Percentiles rank a stretch among this genome's conserved stretches.
phyloP scores from a whole-genome alignment of 1,139 yeast genomes.

The Yueomyces sp. region DNA sequence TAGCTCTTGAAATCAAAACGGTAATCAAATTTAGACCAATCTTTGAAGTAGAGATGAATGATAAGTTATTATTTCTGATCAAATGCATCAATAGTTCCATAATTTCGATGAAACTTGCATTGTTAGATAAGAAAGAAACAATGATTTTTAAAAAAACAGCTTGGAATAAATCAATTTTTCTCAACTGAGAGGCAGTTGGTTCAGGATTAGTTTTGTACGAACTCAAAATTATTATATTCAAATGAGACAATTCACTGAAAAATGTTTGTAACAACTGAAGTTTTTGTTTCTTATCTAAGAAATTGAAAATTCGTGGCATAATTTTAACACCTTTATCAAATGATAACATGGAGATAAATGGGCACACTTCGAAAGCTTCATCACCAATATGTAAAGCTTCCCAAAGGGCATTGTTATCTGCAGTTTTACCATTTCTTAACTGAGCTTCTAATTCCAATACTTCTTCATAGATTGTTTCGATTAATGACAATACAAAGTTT shows the following conservation, averaged over 20 bases:
- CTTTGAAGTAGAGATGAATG: constrained; percentile 69
- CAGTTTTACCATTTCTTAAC: constrained; percentile 52
- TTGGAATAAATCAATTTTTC: constrained; percentile 69
- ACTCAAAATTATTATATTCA: constrained; percentile 68
- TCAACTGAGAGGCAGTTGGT: constrained; percentile 40
- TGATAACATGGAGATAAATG: constrained; percentile 73
- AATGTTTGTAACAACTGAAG: constrained; percentile 67
- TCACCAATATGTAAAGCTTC: constrained; percentile 59
- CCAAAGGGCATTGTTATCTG: constrained; percentile 58
- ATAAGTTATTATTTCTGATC: constrained; percentile 58
- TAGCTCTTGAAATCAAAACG: constrained; percentile 82
- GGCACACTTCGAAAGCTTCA: constrained; percentile 48
- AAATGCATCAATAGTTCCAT: constrained; percentile 68
- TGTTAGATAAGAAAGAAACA: constrained; percentile 67
- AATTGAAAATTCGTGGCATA: constrained; percentile 79
- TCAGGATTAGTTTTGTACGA: constrained; percentile 54
- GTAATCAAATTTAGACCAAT: constrained; percentile 82
- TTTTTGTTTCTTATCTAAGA: constrained; percentile 66
- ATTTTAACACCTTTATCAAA: constrained; percentile 84
- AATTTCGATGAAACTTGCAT: constrained; percentile 69
- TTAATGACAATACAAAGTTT: constrained; percentile 30
- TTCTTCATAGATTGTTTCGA: constrained; percentile 71
- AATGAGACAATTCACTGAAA: constrained; percentile 70
- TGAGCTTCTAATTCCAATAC: constrained; percentile 74
- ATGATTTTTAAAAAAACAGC: constrained; percentile 75